These are phyloP conservation scores for Acanthamoeba castellanii DNA, from an alignment of 208 protist species.

Conservation along the genomic window DNA sequence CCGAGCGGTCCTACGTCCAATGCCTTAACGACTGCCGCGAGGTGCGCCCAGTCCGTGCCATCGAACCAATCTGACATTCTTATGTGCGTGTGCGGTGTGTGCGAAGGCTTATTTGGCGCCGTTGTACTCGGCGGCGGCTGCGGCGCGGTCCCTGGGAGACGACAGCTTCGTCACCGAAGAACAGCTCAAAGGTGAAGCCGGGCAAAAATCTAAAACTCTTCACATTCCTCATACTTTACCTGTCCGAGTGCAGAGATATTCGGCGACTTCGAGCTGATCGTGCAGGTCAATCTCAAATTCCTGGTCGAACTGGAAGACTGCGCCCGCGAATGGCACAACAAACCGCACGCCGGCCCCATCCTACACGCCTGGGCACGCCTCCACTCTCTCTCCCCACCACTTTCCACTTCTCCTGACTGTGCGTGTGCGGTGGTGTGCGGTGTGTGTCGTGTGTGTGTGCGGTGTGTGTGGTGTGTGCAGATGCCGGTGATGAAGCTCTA, in stretches of 20 bases:
- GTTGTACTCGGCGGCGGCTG: background rate
- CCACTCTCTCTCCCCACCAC: background rate
- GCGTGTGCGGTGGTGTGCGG: no score
- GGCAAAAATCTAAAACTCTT: background rate
- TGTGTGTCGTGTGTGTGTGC: no score
- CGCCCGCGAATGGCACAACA: background rate
- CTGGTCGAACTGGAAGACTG: background rate
- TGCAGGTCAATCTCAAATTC: slow-evolving; percentile 4
- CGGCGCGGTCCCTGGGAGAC: background rate
- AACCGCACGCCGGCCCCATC: slow-evolving; percentile 29
- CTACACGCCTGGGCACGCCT: background rate
- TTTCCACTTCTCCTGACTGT: background rate
- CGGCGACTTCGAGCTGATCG: background rate
- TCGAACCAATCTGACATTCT: background rate
- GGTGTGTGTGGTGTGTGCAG: background rate
- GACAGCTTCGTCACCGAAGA: background rate
- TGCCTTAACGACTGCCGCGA: background rate
- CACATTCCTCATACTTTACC: background rate
- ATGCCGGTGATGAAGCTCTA: slow-evolving; percentile 50
- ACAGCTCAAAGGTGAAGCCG: slow-evolving; percentile 36
- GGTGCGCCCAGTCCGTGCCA: background rate
- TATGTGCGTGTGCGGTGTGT: background rate
- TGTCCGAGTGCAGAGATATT: background rate
- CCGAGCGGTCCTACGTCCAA: slow-evolving; percentile 16
- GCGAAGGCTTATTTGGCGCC: background rate